phyloP scores from a whole-genome alignment of 257 asterid genomes.

The Ocimum tenuiflorum region DNA sequence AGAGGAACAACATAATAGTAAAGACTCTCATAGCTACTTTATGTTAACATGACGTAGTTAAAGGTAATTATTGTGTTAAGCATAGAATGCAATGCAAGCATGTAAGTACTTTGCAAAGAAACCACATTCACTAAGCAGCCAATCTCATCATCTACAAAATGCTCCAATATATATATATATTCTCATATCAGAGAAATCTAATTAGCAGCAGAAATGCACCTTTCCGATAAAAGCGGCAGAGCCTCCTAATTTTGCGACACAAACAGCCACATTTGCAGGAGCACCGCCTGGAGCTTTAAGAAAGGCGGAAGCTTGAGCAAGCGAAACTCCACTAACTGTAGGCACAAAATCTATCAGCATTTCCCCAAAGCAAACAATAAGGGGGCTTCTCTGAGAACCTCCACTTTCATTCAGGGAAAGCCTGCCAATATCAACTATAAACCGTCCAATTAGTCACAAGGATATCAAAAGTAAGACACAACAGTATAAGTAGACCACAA shows the following conservation, averaged over 20 bases:
- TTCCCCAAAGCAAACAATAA: conserved; percentile 85
- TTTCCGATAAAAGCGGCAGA: conserved; percentile 82
- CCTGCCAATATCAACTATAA: conserved; percentile 45
- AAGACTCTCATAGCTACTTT: no score
- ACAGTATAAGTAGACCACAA: background rate
- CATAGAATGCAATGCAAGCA: no score
- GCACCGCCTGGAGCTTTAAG: conserved; percentile 91
- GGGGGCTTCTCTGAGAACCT: no score
- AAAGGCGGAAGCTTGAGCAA: conserved; percentile 88
- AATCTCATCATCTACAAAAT: no score
- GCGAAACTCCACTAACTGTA: conserved; percentile 70
- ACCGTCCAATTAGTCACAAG: no score
- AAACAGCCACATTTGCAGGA: conserved; percentile 87
- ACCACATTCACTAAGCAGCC: no score
- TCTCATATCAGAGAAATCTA: no score
- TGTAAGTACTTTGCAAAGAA: no score
- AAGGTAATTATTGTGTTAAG: no score
- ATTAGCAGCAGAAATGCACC: conserved; percentile 35
- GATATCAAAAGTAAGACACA: background rate
- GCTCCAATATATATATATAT: no score
- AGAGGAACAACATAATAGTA: no score
- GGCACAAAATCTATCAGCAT: conserved; percentile 95
- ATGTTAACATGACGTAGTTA: no score
- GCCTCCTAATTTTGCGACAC: conserved; percentile 76
- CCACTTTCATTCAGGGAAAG: conserved; percentile 44